Evolutionary conservation across 2,329 filamentous ascomycete genomes (phyloP), one percentile per base, ranked within the genome.

Genomic region (Fusarium albosuccineum): DNA sequence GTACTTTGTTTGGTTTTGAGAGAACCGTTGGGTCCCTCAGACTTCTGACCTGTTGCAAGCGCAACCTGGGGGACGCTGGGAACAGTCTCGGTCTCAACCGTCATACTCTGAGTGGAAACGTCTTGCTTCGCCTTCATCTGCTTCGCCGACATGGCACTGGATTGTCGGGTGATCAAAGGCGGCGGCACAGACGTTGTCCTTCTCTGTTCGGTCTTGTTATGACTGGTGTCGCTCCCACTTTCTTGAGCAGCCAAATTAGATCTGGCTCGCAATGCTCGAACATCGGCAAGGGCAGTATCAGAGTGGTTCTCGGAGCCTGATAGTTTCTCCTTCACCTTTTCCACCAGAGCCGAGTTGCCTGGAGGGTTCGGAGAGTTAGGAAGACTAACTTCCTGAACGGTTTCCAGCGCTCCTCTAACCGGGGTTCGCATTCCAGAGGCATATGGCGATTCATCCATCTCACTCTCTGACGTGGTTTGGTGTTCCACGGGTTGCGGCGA

Each of bases 11-110:
- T 97, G 60, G 93, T 87, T 71, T 93, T 91, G 44, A 99, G 82
- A 67, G 92, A 97, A 42, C 92, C 90, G 71, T 85, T 89, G 29
- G 82, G 79, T 42, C 91, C 90, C 60, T 88, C 87, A 16, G 86
- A 84, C 17, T 89, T 89, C n/a, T 85, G 84, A 37, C 87, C 87
- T 34, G 85, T 81, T 7, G 91, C 89, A 29, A 97, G 83, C 9
- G 91, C 89, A 29, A 94, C 87, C 74, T 97, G 94, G 10, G 94
- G 93, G 56, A 97, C 92, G 4, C 94, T 97, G 42, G 89, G 91
- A 37, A 99, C 96, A 1, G 94, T 97, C 79, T 99, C 96, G 0
- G 96, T 97, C 81, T 99, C 96, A 13, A 98, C 95, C 9, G 93
- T 98, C 94, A 99, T 97, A 73, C 93, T 96, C 75, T 91, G 89